Base-by-base conservation (phyloP, 208 protist genomes). In the Lotmaria passim region DNA sequence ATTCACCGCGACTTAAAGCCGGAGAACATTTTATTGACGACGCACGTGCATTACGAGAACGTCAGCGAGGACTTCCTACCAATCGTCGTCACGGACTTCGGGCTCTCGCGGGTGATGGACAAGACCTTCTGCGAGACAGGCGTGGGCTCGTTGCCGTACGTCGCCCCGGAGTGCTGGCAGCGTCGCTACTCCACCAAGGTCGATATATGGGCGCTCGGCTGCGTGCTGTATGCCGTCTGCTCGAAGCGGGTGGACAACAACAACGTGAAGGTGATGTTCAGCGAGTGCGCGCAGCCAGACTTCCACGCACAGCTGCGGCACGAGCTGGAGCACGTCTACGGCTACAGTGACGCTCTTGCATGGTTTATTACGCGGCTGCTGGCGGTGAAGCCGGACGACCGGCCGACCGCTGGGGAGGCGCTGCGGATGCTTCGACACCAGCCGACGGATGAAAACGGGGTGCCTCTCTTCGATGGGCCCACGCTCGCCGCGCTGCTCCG, bases 171-270 rank as follows among this genome's bases (percentile, higher is more conserved):
- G 78, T 88, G 82, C 63, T 91, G 80, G 82, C 75, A 88, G 59
- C 80, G 81, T 43, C 88, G 97, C n/a, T 99, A 99, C 82, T 94
- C 92, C 3, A 97, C 96, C 3, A 91, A 98, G 19, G 97, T 99
- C 21, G 98, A 99, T 79, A 97, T 99, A 28, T 99, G 98, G 98
- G 95, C 93, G 10, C 84, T 98, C 26, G 98, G 98, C 41, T 99
- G 97, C 80, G 99, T 99, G 67, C 97, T 99, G 24, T 91, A 89
- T 52, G 82, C 86, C 38, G 74, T 78, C 19, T 89, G 82, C 64
- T 65, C 73, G 12, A 76, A 81, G 52, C 75, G 82, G 15, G 85
- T 87, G n/a, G 82, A 87, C 41, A 77, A 65, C 43, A 57, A 63
- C 59, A 86, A 84, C 63, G 82, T 87, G 23, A 75, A 79, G 46